Base-by-base conservation (phyloP, 2,329 filamentous ascomycete species). In the Phialophora chinensis region DNA sequence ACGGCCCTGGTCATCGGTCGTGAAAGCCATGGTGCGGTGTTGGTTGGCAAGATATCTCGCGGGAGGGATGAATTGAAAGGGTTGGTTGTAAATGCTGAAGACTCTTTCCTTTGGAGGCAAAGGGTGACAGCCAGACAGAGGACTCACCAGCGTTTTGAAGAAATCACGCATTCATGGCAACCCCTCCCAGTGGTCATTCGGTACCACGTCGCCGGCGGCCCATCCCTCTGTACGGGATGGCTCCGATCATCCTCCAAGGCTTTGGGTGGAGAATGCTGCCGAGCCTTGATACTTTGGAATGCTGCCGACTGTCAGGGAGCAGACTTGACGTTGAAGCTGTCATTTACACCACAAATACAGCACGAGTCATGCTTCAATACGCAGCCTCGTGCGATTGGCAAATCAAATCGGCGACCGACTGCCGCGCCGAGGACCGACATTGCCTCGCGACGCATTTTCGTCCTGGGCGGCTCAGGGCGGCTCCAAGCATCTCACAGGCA, bases 391-490 rank as follows among this genome's bases (percentile, higher is more conserved):
- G 62, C 35, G 11, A 10, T 35, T 27, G 49, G 33, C 62, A 35
- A 65, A 65, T 65, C 56, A 42, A 10, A 49, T 55, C 25, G n/a
- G 20, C 6, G 33, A 20, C 62, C 62, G 62, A 60, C 47, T 65
- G 7, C 62, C 62, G 62, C 38, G 27, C 62, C 62, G 62, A 65
- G 14, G 14, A 53, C 33, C 62, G 62, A 10, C 35, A 6, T 49
- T 23, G 38, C n/a, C 29, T 25, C 42, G 3, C 6, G 14, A 54
- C 25, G n/a, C 29, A 12, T 60, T 31, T 12, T 20, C 42, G 57
- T 8, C 8, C 17, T 1, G 23, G 23, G 23, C 23, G 23, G 23
- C 23, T 25, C 23, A 25, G 29, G 8, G 38, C 42, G 25, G 57
- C 27, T 50, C 23, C n/a, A 47, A 8, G 42, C 42, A 60, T 50